Percentiles rank a stretch among this genome's conserved stretches.
These are phyloP conservation scores for Globisporangium megalacanthum DNA, from an alignment of 352 stramenopile species.

Conservation along the genomic window DNA sequence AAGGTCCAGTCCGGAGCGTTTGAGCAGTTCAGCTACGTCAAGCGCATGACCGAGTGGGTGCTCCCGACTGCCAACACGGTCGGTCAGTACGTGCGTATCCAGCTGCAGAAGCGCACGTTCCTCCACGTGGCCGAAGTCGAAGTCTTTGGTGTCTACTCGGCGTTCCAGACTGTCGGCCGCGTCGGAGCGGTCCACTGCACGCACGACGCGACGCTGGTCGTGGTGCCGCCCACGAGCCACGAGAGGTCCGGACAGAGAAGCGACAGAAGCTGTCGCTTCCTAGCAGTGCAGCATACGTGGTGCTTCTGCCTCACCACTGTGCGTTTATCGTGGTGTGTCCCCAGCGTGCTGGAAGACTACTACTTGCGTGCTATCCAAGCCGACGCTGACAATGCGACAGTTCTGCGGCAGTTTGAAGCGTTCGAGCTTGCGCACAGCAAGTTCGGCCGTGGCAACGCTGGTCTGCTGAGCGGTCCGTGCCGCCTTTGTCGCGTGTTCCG, in stretches of 20 bases:
- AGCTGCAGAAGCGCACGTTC: slow-evolving; percentile 87
- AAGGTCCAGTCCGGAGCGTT: slow-evolving; percentile 77
- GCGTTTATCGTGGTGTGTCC: background rate
- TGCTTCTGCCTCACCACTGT: background rate
- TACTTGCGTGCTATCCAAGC: slow-evolving; percentile 88
- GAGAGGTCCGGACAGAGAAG: slow-evolving; percentile 31
- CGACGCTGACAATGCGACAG: slow-evolving; percentile 85
- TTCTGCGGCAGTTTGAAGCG: slow-evolving; percentile 88
- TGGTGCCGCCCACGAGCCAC: slow-evolving; percentile 68
- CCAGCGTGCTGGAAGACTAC: slow-evolving; percentile 60
- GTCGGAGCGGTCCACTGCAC: slow-evolving; percentile 76
- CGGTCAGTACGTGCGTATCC: slow-evolving; percentile 78
- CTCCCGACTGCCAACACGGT: slow-evolving; percentile 80
- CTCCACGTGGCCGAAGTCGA: slow-evolving; percentile 89
- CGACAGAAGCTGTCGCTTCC: background rate
- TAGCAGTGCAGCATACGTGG: background rate
- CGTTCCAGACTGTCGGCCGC: slow-evolving; percentile 76
- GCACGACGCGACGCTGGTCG: slow-evolving; percentile 85
- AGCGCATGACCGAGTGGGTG: slow-evolving; percentile 85
- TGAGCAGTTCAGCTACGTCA: slow-evolving; percentile 71
- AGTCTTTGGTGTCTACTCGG: slow-evolving; percentile 88
- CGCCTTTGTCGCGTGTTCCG: slow-evolving; percentile 77
- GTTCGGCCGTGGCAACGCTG: slow-evolving; percentile 45
- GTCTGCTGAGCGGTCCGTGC: slow-evolving; percentile 32
- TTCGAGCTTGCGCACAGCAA: slow-evolving; percentile 78